A percentile compares a stretch with the other conserved stretches of the same genome.
These are phyloP conservation scores for Exserohilum turcica DNA, from an alignment of 2,329 filamentous ascomycete genomes.

Conservation along the genomic window DNA sequence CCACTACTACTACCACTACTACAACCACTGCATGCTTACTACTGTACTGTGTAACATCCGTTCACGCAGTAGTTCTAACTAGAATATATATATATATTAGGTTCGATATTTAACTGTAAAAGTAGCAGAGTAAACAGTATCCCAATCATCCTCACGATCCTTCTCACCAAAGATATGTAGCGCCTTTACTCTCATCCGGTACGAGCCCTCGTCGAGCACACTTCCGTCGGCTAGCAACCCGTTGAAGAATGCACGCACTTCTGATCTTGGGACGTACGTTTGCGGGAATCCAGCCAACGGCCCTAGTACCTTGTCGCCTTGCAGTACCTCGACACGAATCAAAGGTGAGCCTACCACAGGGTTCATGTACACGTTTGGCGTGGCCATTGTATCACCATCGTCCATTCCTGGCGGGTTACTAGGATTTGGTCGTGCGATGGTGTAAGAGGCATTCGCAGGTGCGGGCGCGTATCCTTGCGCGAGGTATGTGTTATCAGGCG, in stretches of 20 bases:
- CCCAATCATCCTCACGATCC: not conserved
- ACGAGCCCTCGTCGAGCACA: conserved; percentile 19
- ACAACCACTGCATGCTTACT: too few species aligned
- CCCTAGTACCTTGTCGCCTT: conserved; percentile 5
- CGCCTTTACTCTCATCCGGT: conserved; percentile 17
- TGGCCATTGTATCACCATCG: conserved; percentile 1
- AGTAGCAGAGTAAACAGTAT: not conserved
- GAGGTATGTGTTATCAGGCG: conserved; percentile 10
- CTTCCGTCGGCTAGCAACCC: conserved; percentile 21
- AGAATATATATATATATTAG: too few species aligned
- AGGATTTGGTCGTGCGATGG: conserved; percentile 18
- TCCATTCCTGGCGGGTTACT: conserved; percentile 8
- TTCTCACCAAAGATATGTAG: conserved; percentile 14
- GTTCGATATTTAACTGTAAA: not conserved
- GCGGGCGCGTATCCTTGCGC: conserved; percentile 12
- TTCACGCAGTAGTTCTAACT: too few species aligned
- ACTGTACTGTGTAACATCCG: too few species aligned
- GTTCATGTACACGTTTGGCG: conserved; percentile 1
- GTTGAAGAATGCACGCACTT: conserved; percentile 13
- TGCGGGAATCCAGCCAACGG: conserved; percentile 12
- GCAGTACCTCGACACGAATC: conserved; percentile 14
- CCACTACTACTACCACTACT: too few species aligned
- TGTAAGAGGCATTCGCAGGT: conserved; percentile 14
- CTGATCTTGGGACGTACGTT: conserved; percentile 8
- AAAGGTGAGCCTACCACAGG: not conserved